These are phyloP conservation scores for Alternaria sp. DNA, from an alignment of 2,329 filamentous ascomycete species.

Conservation along the genomic window DNA sequence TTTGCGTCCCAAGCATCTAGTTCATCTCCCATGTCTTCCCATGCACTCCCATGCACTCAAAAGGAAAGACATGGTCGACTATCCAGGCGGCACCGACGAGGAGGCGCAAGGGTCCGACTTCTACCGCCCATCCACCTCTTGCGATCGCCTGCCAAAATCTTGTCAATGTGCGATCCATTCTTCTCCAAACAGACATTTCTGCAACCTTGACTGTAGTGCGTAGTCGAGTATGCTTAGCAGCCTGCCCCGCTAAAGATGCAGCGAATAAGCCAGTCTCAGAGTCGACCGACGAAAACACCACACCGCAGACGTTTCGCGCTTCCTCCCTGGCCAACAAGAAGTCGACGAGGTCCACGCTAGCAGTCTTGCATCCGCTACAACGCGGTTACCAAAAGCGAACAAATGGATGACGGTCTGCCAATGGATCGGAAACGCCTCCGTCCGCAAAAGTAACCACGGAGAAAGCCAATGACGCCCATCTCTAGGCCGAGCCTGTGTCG, in stretches of 20 bases:
- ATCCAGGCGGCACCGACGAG: conserved; percentile 49
- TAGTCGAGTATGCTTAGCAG: not conserved
- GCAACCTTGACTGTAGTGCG: not conserved
- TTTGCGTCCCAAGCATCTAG: conserved; percentile 47
- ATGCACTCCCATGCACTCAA: not conserved
- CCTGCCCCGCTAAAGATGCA: not conserved
- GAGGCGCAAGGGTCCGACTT: conserved; percentile 51
- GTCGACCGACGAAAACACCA: not conserved
- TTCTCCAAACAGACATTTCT: conserved; percentile 27
- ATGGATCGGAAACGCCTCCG: no score
- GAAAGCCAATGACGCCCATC: no score
- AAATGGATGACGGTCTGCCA: not conserved
- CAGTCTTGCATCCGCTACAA: not conserved
- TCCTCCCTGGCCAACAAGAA: not conserved
- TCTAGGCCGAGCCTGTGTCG: no score
- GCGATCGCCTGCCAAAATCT: conserved; percentile 28
- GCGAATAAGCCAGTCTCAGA: not conserved
- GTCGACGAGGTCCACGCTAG: not conserved
- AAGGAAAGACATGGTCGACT: conserved; percentile 24
- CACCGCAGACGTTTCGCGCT: not conserved
- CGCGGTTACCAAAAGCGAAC: not conserved
- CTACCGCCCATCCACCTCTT: conserved; percentile 47
- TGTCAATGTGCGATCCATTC: conserved; percentile 29
- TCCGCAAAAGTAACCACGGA: no score
- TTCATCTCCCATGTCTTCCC: conserved; percentile 32